These are phyloP conservation scores for Achaetomium macrosporum DNA, from an alignment of 2,329 filamentous ascomycete genomes.

Conservation along the genomic window DNA sequence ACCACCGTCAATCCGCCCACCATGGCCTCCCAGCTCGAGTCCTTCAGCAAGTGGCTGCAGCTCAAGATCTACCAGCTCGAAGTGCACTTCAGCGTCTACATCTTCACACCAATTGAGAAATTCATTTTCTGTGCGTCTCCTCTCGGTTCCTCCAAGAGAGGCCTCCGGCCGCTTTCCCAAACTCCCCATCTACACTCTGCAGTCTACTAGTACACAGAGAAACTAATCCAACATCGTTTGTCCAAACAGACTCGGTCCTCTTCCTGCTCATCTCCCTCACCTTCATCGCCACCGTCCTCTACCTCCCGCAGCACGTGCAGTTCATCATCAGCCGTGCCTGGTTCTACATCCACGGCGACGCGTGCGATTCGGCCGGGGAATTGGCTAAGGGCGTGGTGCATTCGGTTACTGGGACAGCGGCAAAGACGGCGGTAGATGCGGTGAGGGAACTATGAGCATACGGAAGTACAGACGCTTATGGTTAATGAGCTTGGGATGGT, in stretches of 20 bases:
- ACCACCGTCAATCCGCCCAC: slow-evolving; percentile 20
- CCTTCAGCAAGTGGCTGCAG: slow-evolving; percentile 76
- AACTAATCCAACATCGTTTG: background rate
- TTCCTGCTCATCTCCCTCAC: slow-evolving; percentile 86
- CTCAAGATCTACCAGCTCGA: slow-evolving; percentile 98
- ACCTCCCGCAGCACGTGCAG: slow-evolving; percentile 85
- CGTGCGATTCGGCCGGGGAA: slow-evolving; percentile 39
- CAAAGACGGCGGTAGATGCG: slow-evolving; percentile 25
- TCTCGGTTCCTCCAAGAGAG: background rate
- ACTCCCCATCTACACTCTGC: background rate
- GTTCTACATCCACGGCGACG: slow-evolving; percentile 91
- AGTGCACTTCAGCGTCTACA: slow-evolving; percentile 93
- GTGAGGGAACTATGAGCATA: slow-evolving; percentile 35
- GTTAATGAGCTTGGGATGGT: background rate
- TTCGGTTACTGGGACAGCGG: slow-evolving; percentile 34
- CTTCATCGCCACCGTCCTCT: slow-evolving; percentile 79
- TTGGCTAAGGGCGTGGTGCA: slow-evolving; percentile 20
- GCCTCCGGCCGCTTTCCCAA: too few species aligned
- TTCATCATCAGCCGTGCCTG: slow-evolving; percentile 79
- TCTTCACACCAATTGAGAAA: slow-evolving; percentile 94
- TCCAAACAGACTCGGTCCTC: slow-evolving; percentile 70
- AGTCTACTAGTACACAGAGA: background rate
- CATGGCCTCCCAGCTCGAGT: slow-evolving; percentile 41
- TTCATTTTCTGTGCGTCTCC: slow-evolving; percentile 82
- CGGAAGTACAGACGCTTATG: background rate